A percentile compares a stretch with the other conserved stretches of the same genome.
Evolutionary conservation across 2,329 filamentous ascomycete species (phyloP).

Genomic region (Hypoxylon sp.): DNA sequence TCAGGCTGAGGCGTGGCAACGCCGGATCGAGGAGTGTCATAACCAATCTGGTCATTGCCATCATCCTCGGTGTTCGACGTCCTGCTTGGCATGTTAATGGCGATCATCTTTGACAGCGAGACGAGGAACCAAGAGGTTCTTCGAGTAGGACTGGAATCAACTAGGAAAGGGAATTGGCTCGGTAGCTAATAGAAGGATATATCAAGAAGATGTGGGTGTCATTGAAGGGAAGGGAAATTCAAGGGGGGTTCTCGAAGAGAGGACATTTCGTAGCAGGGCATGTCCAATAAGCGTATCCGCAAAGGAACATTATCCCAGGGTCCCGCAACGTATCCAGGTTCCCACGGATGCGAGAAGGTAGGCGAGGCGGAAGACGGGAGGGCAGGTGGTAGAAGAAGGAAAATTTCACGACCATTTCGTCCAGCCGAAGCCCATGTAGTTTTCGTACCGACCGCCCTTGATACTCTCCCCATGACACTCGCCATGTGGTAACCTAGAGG

Average conservation of each 20-base stretch:
- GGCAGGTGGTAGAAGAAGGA: conserved; percentile 43
- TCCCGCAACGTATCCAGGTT: conserved; percentile 28
- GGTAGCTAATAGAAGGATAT: not conserved
- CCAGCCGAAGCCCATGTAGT: conserved; percentile 40
- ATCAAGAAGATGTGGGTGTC: conserved; percentile 26
- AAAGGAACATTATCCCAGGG: conserved; percentile 35
- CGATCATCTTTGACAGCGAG: conserved; percentile 49
- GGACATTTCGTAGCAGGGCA: conserved; percentile 35
- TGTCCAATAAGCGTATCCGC: conserved; percentile 32
- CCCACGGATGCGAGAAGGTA: conserved; percentile 31
- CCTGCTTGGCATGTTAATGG: conserved; percentile 67
- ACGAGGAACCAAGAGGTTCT: conserved; percentile 24
- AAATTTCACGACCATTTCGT: conserved; percentile 49
- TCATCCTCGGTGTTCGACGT: conserved; percentile 75
- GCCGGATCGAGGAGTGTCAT: conserved; percentile 88
- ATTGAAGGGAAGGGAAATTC: conserved; percentile 25
- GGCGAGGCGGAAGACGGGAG: conserved; percentile 39
- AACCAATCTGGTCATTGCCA: conserved; percentile 80
- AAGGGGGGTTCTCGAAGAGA: conserved; percentile 26
- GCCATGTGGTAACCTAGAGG: conserved; percentile 50
- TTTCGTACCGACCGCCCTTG: conserved; percentile 43
- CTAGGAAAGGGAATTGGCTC: not conserved
- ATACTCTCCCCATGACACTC: conserved; percentile 50
- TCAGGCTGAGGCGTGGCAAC: conserved; percentile 95
- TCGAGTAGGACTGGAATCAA: conserved; percentile 12